A percentile compares a stretch with the other conserved stretches of the same genome.
Conservation (phyloP, 352 stramenopile species). For the Poterioochromonas sp. region DNA sequence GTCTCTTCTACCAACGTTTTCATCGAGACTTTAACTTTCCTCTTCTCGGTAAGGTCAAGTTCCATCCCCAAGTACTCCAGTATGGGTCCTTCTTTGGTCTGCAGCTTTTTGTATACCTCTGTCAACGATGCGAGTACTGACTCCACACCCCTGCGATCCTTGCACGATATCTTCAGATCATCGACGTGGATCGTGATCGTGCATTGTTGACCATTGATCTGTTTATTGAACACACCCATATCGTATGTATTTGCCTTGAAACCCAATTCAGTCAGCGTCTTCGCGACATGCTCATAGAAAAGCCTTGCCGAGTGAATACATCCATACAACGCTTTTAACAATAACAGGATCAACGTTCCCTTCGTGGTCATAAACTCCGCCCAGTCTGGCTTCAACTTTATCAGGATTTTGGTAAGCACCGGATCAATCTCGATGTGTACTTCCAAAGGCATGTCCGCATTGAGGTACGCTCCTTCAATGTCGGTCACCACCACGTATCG, state of each 20-base stretch:
- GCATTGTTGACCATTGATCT: background rate
- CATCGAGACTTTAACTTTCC: background rate
- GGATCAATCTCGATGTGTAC: slow-evolving; percentile 3
- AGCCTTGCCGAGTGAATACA: background rate
- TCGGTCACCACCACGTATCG: background rate
- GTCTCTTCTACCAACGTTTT: background rate
- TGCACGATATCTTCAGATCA: background rate
- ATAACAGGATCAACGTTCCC: background rate
- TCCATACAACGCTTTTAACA: slow-evolving; percentile 17
- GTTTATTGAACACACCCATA: slow-evolving; percentile 16
- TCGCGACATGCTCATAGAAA: background rate
- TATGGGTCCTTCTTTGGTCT: background rate
- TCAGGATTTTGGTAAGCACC: background rate
- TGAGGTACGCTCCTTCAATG: slow-evolving; percentile 25
- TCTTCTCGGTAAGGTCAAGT: background rate
- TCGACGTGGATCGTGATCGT: background rate
- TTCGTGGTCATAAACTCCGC: background rate
- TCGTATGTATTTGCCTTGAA: background rate
- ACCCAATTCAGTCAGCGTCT: background rate
- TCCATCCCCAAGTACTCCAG: slow-evolving; percentile 1
- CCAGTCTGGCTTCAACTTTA: background rate
- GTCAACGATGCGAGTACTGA: background rate
- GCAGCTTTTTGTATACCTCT: background rate
- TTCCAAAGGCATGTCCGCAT: background rate
- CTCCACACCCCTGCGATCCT: background rate